Base-by-base conservation (phyloP, 2,329 filamentous ascomycete genomes). In the Tetracladium maxilliforme region DNA sequence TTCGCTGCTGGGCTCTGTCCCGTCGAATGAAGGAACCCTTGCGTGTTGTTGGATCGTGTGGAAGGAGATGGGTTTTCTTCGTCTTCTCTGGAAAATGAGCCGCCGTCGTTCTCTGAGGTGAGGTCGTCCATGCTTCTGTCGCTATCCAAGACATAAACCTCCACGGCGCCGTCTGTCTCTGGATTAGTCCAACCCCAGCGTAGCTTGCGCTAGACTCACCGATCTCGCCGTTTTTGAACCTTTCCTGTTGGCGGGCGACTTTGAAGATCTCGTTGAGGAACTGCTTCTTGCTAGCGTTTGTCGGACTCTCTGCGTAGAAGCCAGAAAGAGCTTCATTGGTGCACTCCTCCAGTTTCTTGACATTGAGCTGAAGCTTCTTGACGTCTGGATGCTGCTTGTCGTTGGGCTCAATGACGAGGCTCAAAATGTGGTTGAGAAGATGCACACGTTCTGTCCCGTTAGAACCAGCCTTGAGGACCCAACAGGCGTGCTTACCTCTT, bases 241-340 rank as follows among this genome's bases (percentile, higher is more conserved):
- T 51, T 39, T 73, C 67, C 33, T 76, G 64, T 16, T 52, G 45
- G 28, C 48, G 56, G 1, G 70, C 70, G 16, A 76, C 58, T 31
- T 61, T 64, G 49, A 76, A 75, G 7, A 75, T 63, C 37, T 75
- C 69, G 26, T 57, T 62, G 7, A 76, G 39, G 23, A 58, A 69
- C 0, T 56, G 53, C 29, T 54, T 59, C 50, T 74, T 75, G 32
- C 52, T 52, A 3, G 47, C 44, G 29, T 75, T 74, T 21, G 53
- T 54, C 0, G 56, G 53, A 14, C 54, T 51, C 3, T 66, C 60
- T 10, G 54, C 50, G 30, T 72, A 74, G 47, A 68, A 75, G 10
- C 53, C 48, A 0, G 63, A 63, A 15, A 75, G 52, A 0, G 63
- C 63, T 28, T 76, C 69, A 24, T 53, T 58, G 0, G 70, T 72